Evolutionary conservation across 106 monocot species (phyloP).

Genomic region (Phalaenopsis equestris): DNA sequence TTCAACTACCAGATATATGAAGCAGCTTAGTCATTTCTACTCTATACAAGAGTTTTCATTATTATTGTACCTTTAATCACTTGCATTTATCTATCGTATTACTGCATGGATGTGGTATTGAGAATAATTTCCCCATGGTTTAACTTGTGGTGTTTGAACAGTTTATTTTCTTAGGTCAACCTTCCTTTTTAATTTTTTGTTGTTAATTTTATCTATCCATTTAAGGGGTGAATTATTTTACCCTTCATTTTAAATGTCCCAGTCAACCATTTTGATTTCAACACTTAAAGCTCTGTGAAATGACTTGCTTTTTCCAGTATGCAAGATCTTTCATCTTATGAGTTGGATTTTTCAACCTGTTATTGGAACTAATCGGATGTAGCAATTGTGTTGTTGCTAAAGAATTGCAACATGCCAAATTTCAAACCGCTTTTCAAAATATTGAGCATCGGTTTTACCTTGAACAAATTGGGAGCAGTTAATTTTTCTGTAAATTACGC

Average conservation of each 20-base stretch:
- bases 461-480: conserved; percentile 16
- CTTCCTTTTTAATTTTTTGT: not conserved
- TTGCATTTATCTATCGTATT: too few species aligned
- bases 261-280: not conserved
- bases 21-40: too few species aligned
- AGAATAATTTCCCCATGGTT: too few species aligned
- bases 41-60: too few species aligned
- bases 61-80: too few species aligned
- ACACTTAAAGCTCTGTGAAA: not conserved
- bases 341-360: not conserved
- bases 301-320: conserved; percentile 1
- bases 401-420: not conserved
- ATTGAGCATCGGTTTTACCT: conserved; percentile 11
- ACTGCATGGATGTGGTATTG: too few species aligned
- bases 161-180: not conserved
- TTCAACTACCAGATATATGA: too few species aligned
- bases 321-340: not conserved
- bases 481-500: conserved; percentile 14
- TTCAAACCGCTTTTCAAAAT: conserved; percentile 2
- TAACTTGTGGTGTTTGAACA: too few species aligned
- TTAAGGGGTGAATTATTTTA: not conserved
- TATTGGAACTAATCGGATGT: not conserved
- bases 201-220: not conserved
- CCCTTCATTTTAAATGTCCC: not conserved
- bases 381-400: not conserved